Base-by-base conservation (phyloP, 768 basidiomycete genomes). In the Leccinum truebloodii region DNA sequence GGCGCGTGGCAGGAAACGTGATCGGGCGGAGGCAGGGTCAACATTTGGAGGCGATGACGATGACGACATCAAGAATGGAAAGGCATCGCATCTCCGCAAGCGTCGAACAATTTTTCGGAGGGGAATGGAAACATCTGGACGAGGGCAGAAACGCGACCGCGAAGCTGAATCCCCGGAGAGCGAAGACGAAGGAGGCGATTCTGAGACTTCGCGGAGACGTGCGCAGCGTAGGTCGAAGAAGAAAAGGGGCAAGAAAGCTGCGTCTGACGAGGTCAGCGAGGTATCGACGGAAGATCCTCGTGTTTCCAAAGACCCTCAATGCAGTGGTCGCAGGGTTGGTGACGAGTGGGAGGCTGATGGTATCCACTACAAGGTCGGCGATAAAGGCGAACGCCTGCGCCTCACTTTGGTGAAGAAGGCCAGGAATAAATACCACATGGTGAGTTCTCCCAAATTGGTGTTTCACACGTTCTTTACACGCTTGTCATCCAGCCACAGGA, bases 291-390 rank as follows among this genome's bases (percentile, higher is more conserved):
- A 82, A 34, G 83, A 77, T n/a, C 77, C 79, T 9, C 71, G 76
- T 26, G 66, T 79, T 10, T 84, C 85, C 4, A 73, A 70, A 53
- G 82, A 82, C 63, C 77, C 80, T 10, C 76, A 80, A n/a, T 83
- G 84, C 59, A 82, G 79, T 64, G 80, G 81, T 28, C 82, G 85
- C 55, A 80, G 77, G 59, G 80, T 90, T 60, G 89, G 90, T 28
- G 90, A 93, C 35, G 82, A 87, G 70, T 94, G 91, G 91, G 85
- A 88, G 64, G 81, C 74, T 35, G 86, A 88, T 65, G 90, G 87
- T 48, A 77, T 88, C 37, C 77, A 75, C 57, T 92, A 83, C 76
- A 92, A 89, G 73, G 82, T 92, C 59, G 87, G 87, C 1, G 79
- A 79, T 9, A 86, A 88, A 57, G 89, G 89, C 22, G 83, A 88